phyloP scores from a whole-genome alignment of 176 grass and related monocot genomes.

The Olyra latifolia region DNA sequence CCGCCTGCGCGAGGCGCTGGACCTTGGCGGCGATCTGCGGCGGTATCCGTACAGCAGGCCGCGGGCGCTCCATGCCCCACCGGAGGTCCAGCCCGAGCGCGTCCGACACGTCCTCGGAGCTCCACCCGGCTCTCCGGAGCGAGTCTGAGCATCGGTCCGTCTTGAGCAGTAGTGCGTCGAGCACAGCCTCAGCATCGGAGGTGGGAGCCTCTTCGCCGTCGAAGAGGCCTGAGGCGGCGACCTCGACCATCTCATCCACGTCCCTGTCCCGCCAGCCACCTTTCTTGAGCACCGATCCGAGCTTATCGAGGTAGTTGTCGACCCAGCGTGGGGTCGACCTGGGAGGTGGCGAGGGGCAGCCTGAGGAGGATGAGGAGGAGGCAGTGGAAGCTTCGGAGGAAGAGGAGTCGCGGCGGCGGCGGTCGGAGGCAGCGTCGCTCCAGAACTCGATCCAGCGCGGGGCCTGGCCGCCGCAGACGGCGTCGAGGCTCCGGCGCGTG shows the following conservation, averaged over 20 bases:
- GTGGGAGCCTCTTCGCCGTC: slow-evolving; percentile 50
- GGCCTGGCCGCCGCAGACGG: slow-evolving; percentile 48
- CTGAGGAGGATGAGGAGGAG: slow-evolving; percentile 47
- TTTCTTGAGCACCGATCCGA: slow-evolving; percentile 69
- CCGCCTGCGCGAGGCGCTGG: slow-evolving; percentile 63
- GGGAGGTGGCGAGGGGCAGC: slow-evolving; percentile 30
- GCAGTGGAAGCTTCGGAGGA: slow-evolving; percentile 77
- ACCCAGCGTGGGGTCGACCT: slow-evolving; percentile 65
- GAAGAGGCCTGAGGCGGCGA: slow-evolving; percentile 63
- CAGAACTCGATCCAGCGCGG: slow-evolving; percentile 99
- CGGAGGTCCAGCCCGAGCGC: slow-evolving; percentile 63
- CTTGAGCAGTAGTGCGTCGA: slow-evolving; percentile 75
- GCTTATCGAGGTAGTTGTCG: slow-evolving; percentile 71
- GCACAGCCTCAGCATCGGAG: slow-evolving; percentile 54
- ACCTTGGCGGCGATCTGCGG: slow-evolving; percentile 78
- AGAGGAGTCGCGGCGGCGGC: slow-evolving; percentile 82
- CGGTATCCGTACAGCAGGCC: slow-evolving; percentile 45
- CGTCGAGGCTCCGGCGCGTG: slow-evolving; percentile 81
- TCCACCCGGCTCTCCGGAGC: slow-evolving; percentile 83
- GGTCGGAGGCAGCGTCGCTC: slow-evolving; percentile 87
- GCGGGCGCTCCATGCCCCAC: slow-evolving; percentile 28
- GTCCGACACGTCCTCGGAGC: slow-evolving; percentile 82
- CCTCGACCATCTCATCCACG: slow-evolving; percentile 73
- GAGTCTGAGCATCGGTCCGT: slow-evolving; percentile 83
- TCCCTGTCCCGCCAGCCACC: slow-evolving; percentile 91